These are phyloP conservation scores for Cyclotella distinguenda DNA, from an alignment of 108 stramenopile genomes.

Conservation along the genomic window DNA sequence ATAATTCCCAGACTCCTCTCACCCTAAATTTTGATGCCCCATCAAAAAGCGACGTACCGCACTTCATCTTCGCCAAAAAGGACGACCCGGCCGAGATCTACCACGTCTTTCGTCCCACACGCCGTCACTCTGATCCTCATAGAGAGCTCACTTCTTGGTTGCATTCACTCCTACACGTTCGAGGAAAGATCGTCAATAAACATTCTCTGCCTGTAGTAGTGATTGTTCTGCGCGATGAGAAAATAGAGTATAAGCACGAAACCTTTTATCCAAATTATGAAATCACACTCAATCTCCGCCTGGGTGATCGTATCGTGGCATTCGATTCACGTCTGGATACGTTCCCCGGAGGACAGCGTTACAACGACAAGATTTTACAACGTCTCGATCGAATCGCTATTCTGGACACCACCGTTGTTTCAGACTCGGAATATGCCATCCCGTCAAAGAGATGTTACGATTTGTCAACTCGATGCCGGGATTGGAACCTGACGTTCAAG, in stretches of 20 bases:
- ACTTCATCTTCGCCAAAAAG: slow-evolving; percentile 27
- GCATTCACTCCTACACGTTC: slow-evolving; percentile 6
- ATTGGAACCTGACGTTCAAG: neutral
- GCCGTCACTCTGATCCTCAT: neutral
- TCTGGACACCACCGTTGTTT: slow-evolving; percentile 5
- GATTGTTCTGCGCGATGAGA: slow-evolving; percentile 4
- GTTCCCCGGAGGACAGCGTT: slow-evolving; percentile 14
- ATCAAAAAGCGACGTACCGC: slow-evolving; percentile 9
- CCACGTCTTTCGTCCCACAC: slow-evolving; percentile 11
- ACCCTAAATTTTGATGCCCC: neutral
- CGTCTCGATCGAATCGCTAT: slow-evolving; percentile 3
- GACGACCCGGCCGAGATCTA: neutral
- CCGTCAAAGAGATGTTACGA: slow-evolving; percentile 14
- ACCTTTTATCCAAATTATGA: slow-evolving; percentile 9
- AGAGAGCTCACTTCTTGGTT: slow-evolving; percentile 10
- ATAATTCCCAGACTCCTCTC: neutral
- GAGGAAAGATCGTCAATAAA: slow-evolving; percentile 6
- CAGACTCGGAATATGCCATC: neutral
- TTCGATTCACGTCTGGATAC: slow-evolving; percentile 23
- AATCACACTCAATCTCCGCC: slow-evolving; percentile 2
- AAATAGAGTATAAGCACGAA: slow-evolving; percentile 1
- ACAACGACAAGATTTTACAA: slow-evolving; percentile 8
- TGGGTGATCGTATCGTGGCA: slow-evolving; percentile 17
- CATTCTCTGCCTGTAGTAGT: slow-evolving; percentile 14
- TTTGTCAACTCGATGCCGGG: slow-evolving; percentile 17